Percentiles rank a stretch among this genome's conserved stretches.
Evolutionary conservation across 495 filamentous ascomycete genomes (phyloP).

Genomic region (Letharia columbiana): DNA sequence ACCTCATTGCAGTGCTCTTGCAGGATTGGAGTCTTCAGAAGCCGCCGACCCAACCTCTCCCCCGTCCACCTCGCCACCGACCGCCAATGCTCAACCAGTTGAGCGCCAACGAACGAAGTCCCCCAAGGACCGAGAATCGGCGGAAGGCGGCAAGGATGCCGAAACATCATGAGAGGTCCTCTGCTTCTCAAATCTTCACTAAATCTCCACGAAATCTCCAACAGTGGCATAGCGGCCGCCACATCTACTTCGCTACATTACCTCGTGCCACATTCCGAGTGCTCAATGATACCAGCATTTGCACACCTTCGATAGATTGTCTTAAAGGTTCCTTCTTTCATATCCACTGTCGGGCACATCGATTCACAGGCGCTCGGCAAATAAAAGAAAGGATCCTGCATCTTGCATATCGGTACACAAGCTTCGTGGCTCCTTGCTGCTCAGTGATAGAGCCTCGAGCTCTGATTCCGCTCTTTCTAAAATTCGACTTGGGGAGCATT

Average conservation of each 20-base stretch:
- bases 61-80: conserved; percentile 50
- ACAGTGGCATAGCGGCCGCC: background rate
- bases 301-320: conserved; percentile 14
- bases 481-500: background rate
- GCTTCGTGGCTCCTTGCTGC: background rate
- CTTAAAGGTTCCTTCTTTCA: conserved; percentile 17
- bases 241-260: background rate
- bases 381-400: conserved; percentile 11
- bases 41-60: conserved; percentile 50
- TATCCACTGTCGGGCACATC: conserved; percentile 1
- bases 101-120: conserved; percentile 15
- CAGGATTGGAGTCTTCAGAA: conserved; percentile 42
- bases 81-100: conserved; percentile 36
- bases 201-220: conserved; percentile 4
- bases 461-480: background rate
- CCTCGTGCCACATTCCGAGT: conserved; percentile 7
- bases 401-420: conserved; percentile 13
- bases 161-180: conserved; percentile 14
- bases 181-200: conserved; percentile 4
- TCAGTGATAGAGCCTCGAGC: conserved; percentile 5
- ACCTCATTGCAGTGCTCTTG: conserved; percentile 43
- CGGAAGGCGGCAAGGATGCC: conserved; percentile 1
- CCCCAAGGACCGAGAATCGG: conserved; percentile 4
- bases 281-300: conserved; percentile 15
- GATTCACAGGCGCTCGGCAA: conserved; percentile 17